phyloP scores from a whole-genome alignment of 306 rosid genomes.

The Parietaria judaica region DNA sequence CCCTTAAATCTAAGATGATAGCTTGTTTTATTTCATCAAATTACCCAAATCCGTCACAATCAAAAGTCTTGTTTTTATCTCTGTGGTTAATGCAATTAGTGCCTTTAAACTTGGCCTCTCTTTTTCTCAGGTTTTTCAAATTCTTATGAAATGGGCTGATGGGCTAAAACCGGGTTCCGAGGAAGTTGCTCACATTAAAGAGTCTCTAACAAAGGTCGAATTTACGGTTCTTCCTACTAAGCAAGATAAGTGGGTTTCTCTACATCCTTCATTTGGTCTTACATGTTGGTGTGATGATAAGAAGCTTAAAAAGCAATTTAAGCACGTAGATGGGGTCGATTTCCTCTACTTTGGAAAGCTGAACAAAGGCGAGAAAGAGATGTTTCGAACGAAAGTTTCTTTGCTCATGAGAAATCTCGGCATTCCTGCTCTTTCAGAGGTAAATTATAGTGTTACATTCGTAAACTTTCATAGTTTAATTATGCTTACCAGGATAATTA shows the following conservation, averaged over 20 bases:
- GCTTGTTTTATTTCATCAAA: too few species aligned
- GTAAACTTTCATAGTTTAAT: too few species aligned
- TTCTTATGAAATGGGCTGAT: slow-evolving; percentile 70
- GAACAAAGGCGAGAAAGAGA: slow-evolving; percentile 37
- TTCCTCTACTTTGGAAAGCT: slow-evolving; percentile 57
- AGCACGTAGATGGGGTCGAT: slow-evolving; percentile 52
- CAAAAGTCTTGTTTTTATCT: background rate
- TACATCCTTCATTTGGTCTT: slow-evolving; percentile 74
- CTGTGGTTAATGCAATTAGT: slow-evolving; percentile 12
- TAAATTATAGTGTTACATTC: slow-evolving; percentile 23
- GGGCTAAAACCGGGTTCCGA: slow-evolving; percentile 61
- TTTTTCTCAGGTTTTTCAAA: slow-evolving; percentile 56
- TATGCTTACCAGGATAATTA: too few species aligned
- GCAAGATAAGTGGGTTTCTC: slow-evolving; percentile 88
- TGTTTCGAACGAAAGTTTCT: slow-evolving; percentile 39
- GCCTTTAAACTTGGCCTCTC: slow-evolving; percentile 16
- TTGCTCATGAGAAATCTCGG: slow-evolving; percentile 63
- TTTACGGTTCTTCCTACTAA: slow-evolving; percentile 72
- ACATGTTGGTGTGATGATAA: slow-evolving; percentile 82
- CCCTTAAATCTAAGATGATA: too few species aligned
- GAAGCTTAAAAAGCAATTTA: slow-evolving; percentile 55
- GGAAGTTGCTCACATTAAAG: slow-evolving; percentile 53
- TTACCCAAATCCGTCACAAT: too few species aligned
- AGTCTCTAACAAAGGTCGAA: slow-evolving; percentile 48
- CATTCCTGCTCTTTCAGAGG: slow-evolving; percentile 87